Base-by-base conservation (phyloP, 2,329 filamentous ascomycete species). In the Aspergillus spinulosporus region DNA sequence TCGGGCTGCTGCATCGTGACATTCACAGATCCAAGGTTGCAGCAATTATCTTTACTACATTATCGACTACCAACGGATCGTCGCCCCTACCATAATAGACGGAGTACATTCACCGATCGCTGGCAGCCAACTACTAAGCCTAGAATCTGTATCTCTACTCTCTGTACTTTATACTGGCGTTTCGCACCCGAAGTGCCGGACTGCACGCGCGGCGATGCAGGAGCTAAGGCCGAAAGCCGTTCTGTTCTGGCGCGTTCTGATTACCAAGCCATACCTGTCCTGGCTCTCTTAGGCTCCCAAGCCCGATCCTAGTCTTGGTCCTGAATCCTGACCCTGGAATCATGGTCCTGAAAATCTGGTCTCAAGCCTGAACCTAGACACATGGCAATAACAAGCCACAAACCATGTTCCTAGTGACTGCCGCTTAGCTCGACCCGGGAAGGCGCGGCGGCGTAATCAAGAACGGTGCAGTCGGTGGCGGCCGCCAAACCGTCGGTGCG, bases 201-300 rank as follows among this genome's bases (percentile, higher is more conserved):
- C 42, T 34, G 11, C 32, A 7, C 6, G 21, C 42, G 42, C 42
- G 42, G 21, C 42, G 42, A 28, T 28, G 28, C 26, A 40, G 55
- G 53, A 70, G 67, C 67, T 70, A 67, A 68, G 67, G 60, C 67
- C 67, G 68, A 59, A 60, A 50, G 61, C 64, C 66, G 64, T 60
- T 57, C 49, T 44, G 50, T 45, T 45, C 29, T 51, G 39, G 37
- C 28, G 26, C 43, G 12, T 45, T 32, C 26, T 32, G 32, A 14
- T n/a, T 46, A 21, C 21, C 21, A 34, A 34, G 31, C 9, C 31
- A 34, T 7, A 34, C 31, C 31, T 21, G 21, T 21, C 21, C 21
- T 21, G 21, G 21, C 21, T 21, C 21, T 21, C 21, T 21, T 21
- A 34, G 31, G 31, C 31, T 34, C 31, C 34, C 34, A 37, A 37